Conservation (phyloP, 306 rosid species). For the Prunus mongolica region DNA sequence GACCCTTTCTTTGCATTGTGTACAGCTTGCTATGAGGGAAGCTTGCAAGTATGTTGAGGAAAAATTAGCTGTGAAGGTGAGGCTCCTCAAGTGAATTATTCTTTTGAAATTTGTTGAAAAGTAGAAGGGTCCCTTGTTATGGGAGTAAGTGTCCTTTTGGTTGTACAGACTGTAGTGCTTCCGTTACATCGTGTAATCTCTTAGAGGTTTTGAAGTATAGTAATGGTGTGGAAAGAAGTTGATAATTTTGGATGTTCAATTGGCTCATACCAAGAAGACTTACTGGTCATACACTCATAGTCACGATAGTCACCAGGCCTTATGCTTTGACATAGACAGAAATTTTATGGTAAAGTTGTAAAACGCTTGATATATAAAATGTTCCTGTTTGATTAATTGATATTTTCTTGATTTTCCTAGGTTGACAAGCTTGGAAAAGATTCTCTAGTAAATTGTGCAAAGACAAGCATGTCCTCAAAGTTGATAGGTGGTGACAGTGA, state of each 20-base stretch:
- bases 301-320: neutral
- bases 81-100: neutral
- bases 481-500: slow-evolving; percentile 93
- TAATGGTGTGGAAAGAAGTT: neutral
- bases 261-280: neutral
- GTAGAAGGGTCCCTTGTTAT: neutral
- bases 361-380: neutral
- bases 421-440: slow-evolving; percentile 96
- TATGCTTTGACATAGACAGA: neutral
- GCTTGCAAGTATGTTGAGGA: slow-evolving; percentile 91
- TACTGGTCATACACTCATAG: neutral
- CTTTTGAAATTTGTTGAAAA: slow-evolving; percentile 10
- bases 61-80: slow-evolving; percentile 77
- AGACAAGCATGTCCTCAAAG: slow-evolving; percentile 99
- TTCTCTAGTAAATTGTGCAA: slow-evolving; percentile 82
- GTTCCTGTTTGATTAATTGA: slow-evolving; percentile 6
- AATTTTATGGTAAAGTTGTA: neutral
- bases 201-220: neutral
- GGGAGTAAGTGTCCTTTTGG: neutral
- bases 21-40: slow-evolving; percentile 97
- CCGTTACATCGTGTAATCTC: neutral
- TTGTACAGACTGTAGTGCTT: neutral
- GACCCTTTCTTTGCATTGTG: slow-evolving; percentile 1
- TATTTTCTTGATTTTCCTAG: slow-evolving; percentile 31
- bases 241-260: neutral